Conservation (phyloP, 768 basidiomycete genomes). For the Panaeolus cyanescens region DNA sequence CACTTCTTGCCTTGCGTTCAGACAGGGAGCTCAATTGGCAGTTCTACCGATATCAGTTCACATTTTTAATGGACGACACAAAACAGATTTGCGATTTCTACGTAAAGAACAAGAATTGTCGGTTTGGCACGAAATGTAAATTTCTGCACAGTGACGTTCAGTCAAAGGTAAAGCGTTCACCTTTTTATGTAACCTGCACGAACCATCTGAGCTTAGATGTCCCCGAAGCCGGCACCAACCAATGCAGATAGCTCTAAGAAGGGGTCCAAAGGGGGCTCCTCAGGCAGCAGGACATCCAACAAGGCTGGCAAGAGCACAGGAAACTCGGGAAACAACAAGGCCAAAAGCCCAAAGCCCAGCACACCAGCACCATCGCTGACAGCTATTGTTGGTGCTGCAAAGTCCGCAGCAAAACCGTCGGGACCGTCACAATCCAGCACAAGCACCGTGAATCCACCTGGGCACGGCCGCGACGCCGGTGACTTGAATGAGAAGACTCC, state of each 20-base stretch:
- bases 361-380: background rate
- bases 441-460: background rate
- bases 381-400: background rate
- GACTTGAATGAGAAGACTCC: background rate
- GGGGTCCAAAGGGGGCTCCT: background rate
- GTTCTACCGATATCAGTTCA: conserved; percentile 6
- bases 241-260: background rate
- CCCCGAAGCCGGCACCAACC: background rate
- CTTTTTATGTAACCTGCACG: background rate
- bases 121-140: background rate
- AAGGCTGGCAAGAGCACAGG: background rate
- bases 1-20: conserved; percentile 21
- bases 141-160: background rate
- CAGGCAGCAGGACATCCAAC: background rate
- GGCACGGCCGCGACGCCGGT: background rate
- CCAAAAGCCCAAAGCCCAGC: background rate
- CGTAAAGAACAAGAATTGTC: conserved; percentile 14
- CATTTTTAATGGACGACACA: background rate
- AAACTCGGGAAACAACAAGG: background rate
- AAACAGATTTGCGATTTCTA: conserved; percentile 12
- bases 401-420: background rate
- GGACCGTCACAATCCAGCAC: background rate
- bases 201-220: background rate
- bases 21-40: conserved; percentile 20
- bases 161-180: background rate